phyloP scores from a whole-genome alignment of 2,329 filamentous ascomycete species.

The Phyllosticta ampelicida region DNA sequence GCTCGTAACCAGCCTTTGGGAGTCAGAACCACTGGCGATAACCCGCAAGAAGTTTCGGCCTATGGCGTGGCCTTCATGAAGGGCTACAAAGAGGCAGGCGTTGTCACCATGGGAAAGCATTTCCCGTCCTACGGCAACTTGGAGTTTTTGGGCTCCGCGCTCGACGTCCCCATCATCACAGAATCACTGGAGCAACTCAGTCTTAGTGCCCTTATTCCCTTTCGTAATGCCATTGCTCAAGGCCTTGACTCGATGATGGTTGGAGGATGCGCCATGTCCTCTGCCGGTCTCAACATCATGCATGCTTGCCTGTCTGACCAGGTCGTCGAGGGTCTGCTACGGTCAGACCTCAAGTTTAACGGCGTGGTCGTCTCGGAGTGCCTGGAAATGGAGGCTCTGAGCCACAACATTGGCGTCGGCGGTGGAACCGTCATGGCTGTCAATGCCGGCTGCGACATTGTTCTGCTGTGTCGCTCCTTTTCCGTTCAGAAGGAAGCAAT shows the following conservation, averaged over 20 bases:
- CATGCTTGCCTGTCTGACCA: slow-evolving; percentile 90
- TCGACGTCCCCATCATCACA: slow-evolving; percentile 91
- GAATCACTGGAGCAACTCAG: slow-evolving; percentile 89
- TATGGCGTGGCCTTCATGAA: slow-evolving; percentile 86
- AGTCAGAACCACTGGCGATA: slow-evolving; percentile 80
- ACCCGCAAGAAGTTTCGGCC: slow-evolving; percentile 88
- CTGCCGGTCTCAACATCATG: slow-evolving; percentile 85
- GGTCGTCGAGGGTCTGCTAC: slow-evolving; percentile 78
- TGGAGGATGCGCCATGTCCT: slow-evolving; percentile 85
- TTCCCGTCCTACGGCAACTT: slow-evolving; percentile 94
- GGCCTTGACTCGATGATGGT: slow-evolving; percentile 94
- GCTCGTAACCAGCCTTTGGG: slow-evolving; percentile 82
- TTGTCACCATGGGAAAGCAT: slow-evolving; percentile 88
- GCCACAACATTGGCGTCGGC: slow-evolving; percentile 92
- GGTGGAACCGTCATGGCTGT: slow-evolving; percentile 96
- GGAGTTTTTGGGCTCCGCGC: slow-evolving; percentile 80
- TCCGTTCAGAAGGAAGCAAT: slow-evolving; percentile 86
- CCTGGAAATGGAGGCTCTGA: slow-evolving; percentile 90
- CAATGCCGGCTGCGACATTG: slow-evolving; percentile 86
- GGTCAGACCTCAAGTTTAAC: slow-evolving; percentile 80
- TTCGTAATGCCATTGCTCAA: slow-evolving; percentile 76
- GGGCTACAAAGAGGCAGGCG: slow-evolving; percentile 82
- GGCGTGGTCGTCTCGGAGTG: slow-evolving; percentile 94
- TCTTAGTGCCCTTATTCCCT: slow-evolving; percentile 82
- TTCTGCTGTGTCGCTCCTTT: slow-evolving; percentile 79